Base-by-base conservation (phyloP, 495 filamentous ascomycete genomes). In the Hapsidospora chrysogenum region DNA sequence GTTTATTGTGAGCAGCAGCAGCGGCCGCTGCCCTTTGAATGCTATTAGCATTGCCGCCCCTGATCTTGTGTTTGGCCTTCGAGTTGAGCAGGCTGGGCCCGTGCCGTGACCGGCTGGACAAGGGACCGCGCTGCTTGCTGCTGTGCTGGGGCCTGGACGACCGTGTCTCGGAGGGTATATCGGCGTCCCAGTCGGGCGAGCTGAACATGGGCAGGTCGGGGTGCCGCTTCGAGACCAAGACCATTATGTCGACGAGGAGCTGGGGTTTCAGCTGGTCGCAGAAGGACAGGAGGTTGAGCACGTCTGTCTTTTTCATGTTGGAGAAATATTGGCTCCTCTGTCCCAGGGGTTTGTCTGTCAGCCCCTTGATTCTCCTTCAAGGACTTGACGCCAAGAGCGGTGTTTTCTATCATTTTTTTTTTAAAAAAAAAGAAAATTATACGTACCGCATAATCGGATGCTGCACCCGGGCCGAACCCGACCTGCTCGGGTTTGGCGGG, bases 171-270 rank as follows among this genome's bases (percentile, higher is more conserved):
- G 48, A 4, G 43, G 44, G 10, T 41, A 40, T 10, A 42, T 38
- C 22, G n/a, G 17, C 19, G 10, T 32, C 32, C 18, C 25, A 40
- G 23, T 28, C 33, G 14, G 41, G 36, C 22, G 56, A 42, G 10
- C 48, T 36, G 15, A 62, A 68, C 46, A 61, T 56, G 18, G 55
- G 60, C 17, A 61, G 45, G 17, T 65, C 63, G 8, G 56, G 52
- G 16, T 64, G 56, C 0, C 49, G 41, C 38, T 52, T 52, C 9
- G 41, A 46, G 33, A 44, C 41, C 29, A 49, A 55, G 37, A 55
- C 52, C 33, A 55, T 44, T 37, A 53, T 44, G 39, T 53, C 55
- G 25, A 53, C 43, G n/a, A 51, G 38, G 33, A 44, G 18, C 27
- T 39, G 20, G 16, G 17, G 29, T 22, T 32, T 34, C 13, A 46